Percentiles rank a stretch among this genome's conserved stretches.
These are phyloP conservation scores for Sequoia sempervirens DNA, from an alignment of 75 land plant genomes.

Conservation along the genomic window DNA sequence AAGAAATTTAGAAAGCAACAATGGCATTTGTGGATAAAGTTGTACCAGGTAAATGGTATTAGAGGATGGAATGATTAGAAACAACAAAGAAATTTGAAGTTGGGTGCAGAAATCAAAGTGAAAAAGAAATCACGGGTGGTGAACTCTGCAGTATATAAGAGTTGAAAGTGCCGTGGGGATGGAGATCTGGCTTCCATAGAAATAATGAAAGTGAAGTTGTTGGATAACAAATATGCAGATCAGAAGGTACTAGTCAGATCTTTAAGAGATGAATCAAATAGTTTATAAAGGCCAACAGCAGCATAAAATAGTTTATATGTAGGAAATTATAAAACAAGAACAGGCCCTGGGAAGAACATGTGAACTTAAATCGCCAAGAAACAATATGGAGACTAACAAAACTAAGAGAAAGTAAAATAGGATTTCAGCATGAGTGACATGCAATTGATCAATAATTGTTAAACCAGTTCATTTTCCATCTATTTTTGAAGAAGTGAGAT, in stretches of 20 bases:
- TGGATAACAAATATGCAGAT: not conserved
- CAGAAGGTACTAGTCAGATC: not conserved
- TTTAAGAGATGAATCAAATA: not conserved
- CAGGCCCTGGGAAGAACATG: not conserved
- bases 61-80: not conserved
- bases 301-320: not conserved
- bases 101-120: not conserved
- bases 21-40: not conserved
- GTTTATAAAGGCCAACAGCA: not conserved
- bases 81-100: not conserved
- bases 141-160: not conserved
- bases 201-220: not conserved
- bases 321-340: not conserved
- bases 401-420: not conserved
- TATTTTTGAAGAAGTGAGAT: not conserved
- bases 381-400: not conserved
- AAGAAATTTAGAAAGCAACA: not conserved
- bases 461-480: not conserved
- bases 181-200: not conserved
- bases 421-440: not conserved
- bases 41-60: not conserved
- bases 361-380: not conserved
- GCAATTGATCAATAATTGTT: not conserved
- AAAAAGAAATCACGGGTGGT: not conserved
- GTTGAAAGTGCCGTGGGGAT: not conserved